Conservation (phyloP, 1,139 yeast genomes). For the Kurtzmaniella natalensis region DNA sequence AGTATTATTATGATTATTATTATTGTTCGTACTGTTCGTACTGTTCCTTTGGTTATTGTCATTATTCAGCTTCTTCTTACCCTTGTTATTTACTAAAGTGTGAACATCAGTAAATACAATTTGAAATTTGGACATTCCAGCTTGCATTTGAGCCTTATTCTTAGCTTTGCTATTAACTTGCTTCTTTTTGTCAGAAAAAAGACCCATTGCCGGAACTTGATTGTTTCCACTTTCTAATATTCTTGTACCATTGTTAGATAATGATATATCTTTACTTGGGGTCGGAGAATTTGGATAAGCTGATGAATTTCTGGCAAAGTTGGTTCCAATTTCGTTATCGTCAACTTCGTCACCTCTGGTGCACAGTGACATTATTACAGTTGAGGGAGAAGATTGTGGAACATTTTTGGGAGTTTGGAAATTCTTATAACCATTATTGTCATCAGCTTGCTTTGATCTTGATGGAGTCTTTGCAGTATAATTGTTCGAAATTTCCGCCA, state of each 20-base stretch:
- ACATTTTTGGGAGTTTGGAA: slow-evolving; percentile 6
- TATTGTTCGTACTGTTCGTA: slow-evolving; percentile 2
- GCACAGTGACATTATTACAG: slow-evolving; percentile 26
- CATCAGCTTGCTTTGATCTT: neutral
- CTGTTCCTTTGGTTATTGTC: slow-evolving; percentile 6
- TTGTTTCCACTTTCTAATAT: slow-evolving; percentile 11
- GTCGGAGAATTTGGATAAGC: slow-evolving; percentile 38
- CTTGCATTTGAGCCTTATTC: slow-evolving; percentile 34
- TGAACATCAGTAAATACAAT: slow-evolving; percentile 50
- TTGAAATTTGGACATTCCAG: slow-evolving; percentile 49
- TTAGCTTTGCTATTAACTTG: slow-evolving; percentile 6
- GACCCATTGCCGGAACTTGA: slow-evolving; percentile 39
- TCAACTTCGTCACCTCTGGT: slow-evolving; percentile 10
- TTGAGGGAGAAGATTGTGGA: slow-evolving; percentile 26
- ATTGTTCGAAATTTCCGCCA: slow-evolving; percentile 1
- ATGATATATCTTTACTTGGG: slow-evolving; percentile 26
- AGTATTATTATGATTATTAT: slow-evolving; percentile 1
- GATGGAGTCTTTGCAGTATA: slow-evolving; percentile 1
- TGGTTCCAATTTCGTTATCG: slow-evolving; percentile 5
- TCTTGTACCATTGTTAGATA: slow-evolving; percentile 5
- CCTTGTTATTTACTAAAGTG: slow-evolving; percentile 36
- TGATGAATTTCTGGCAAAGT: slow-evolving; percentile 6
- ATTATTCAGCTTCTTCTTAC: slow-evolving; percentile 18
- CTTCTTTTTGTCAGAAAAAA: slow-evolving; percentile 28
- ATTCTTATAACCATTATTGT: neutral